Evolutionary conservation across 2,329 filamentous ascomycete genomes (phyloP).

Genomic region (Talaromyces sp.): DNA sequence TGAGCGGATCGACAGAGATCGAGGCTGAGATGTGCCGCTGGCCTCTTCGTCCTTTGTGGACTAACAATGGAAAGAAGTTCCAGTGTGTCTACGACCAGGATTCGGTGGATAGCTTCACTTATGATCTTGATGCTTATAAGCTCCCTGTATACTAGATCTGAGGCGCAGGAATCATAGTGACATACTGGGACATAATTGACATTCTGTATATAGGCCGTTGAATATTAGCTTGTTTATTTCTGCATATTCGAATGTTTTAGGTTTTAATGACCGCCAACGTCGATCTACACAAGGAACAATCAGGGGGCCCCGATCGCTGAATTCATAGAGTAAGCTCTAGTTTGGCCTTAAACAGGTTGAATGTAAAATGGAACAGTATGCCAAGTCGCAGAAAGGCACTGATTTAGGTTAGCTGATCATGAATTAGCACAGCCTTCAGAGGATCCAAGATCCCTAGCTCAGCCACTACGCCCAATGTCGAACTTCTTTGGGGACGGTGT

Average conservation of each 20-base stretch:
- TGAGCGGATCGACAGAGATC: constrained; percentile 1
- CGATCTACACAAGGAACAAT: too few relatives aligned
- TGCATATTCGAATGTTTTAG: too few relatives aligned
- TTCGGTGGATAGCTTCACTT: constrained; percentile 2
- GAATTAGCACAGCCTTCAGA: neutral
- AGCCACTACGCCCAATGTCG: neutral
- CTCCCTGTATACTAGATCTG: constrained; percentile 3
- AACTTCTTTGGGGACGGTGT: neutral
- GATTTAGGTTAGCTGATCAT: neutral
- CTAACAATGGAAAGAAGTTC: constrained; percentile 1
- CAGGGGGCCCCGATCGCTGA: too few relatives aligned
- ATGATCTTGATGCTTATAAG: constrained; percentile 2
- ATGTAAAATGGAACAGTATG: neutral
- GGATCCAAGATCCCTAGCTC: neutral
- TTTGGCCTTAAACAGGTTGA: too few relatives aligned
- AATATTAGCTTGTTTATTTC: neutral
- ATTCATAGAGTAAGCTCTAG: too few relatives aligned
- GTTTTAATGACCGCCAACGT: too few relatives aligned
- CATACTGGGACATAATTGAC: too few relatives aligned
- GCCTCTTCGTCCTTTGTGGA: constrained; percentile 1
- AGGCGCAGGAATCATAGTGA: too few relatives aligned
- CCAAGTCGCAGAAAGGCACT: neutral
- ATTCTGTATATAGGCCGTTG: neutral
- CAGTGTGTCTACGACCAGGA: constrained; percentile 7
- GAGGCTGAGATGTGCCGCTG: constrained; percentile 2